Conservation (phyloP, 805 yeast species). For the Saccharomycopsis fibuligera region DNA sequence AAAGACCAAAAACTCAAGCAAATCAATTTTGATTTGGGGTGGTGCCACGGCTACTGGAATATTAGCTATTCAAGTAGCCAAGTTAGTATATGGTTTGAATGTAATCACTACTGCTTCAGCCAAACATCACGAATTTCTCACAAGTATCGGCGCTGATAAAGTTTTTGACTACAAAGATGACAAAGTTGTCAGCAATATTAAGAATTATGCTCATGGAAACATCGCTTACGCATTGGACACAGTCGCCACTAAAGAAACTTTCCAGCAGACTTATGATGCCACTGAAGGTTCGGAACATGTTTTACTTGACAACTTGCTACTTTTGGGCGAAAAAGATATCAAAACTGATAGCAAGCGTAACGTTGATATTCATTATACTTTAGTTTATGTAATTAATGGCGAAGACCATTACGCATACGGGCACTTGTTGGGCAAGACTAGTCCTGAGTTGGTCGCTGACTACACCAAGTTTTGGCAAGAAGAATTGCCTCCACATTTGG, state of each 20-base stretch:
- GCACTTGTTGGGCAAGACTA: neutral
- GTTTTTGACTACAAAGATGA: slow-evolving; percentile 44
- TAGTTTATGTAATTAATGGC: neutral
- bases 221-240: slow-evolving; percentile 31
- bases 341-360: neutral
- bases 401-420: neutral
- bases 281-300: neutral
- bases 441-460: neutral
- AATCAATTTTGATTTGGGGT: slow-evolving; percentile 50
- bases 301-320: neutral
- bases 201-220: slow-evolving; percentile 26
- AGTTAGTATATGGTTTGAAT: slow-evolving; percentile 37
- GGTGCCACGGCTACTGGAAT: slow-evolving; percentile 65
- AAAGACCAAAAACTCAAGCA: slow-evolving; percentile 29
- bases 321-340: neutral
- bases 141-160: slow-evolving; percentile 42
- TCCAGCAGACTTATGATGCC: neutral
- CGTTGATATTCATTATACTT: neutral
- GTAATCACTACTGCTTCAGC: slow-evolving; percentile 29
- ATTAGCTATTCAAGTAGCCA: slow-evolving; percentile 53
- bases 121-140: neutral
- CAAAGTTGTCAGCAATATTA: slow-evolving; percentile 40
- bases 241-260: slow-evolving; percentile 18
- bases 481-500: neutral
- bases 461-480: neutral